Conservation (phyloP, 176 grass and related monocot species). For the sorghum (Sorghum bicolor) region Sorghum_bicolor_NCBIv3 NC_012879.2:49764001-49764500, state of each 20-base stretch:
- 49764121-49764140: background rate
- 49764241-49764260: slow-evolving; percentile 54
- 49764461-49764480: background rate
- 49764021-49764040: background rate
- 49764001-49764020: slow-evolving; percentile 47
- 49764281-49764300: slow-evolving; percentile 46
- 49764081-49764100: slow-evolving; percentile 49
- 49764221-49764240: slow-evolving; percentile 40
- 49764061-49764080: slow-evolving; percentile 79
- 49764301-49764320: background rate
- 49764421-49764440: slow-evolving; percentile 45
- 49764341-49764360: slow-evolving; percentile 14
- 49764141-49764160: background rate
- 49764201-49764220: background rate
- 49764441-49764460: background rate
- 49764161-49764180: background rate
- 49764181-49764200: too few species aligned
- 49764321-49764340: background rate
- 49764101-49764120: slow-evolving; percentile 6
- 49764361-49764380: slow-evolving; percentile 42
- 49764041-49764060: slow-evolving; percentile 54
- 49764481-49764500: slow-evolving; percentile 46
- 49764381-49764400: slow-evolving; percentile 55
- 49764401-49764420: slow-evolving; percentile 63
- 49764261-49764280: slow-evolving; percentile 47